phyloP scores from a whole-genome alignment of 1,139 yeast genomes.

The Kluyveromyces sp. region DNA sequence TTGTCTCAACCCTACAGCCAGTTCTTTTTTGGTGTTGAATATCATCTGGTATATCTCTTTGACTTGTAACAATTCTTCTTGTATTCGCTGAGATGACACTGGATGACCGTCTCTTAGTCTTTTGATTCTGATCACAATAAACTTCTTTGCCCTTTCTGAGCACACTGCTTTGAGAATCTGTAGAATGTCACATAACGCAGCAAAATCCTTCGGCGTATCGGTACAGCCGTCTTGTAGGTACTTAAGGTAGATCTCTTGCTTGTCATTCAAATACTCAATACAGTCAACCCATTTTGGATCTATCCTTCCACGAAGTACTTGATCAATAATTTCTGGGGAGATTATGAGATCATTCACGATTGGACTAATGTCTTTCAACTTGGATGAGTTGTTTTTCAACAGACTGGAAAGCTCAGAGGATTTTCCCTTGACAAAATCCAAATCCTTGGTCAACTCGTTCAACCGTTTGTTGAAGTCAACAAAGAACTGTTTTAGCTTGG shows the following conservation, averaged over 20 bases:
- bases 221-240: constrained; percentile 21
- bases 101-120: constrained; percentile 46
- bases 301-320: constrained; percentile 44
- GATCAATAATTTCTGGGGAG: constrained; percentile 58
- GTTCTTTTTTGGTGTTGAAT: constrained; percentile 45
- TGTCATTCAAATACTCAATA: constrained; percentile 49
- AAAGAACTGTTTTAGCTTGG: constrained; percentile 23
- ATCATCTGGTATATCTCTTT: constrained; percentile 58
- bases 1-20: constrained; percentile 67
- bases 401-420: constrained; percentile 54
- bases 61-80: constrained; percentile 52
- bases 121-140: constrained; percentile 57
- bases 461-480: constrained; percentile 50
- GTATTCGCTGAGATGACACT: constrained; percentile 66
- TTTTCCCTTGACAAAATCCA: constrained; percentile 50
- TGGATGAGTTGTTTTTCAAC: constrained; percentile 45
- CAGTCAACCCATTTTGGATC: constrained; percentile 53
- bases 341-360: constrained; percentile 65
- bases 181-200: constrained; percentile 24
- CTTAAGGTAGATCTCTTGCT: constrained; percentile 42
- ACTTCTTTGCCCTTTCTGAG: constrained; percentile 71
- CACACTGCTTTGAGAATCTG: constrained; percentile 37
- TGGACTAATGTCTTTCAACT: constrained; percentile 56
- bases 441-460: constrained; percentile 49
- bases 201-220: constrained; percentile 28